These are phyloP conservation scores for Jacaranda copaia DNA, from an alignment of 257 asterid genomes.

Conservation along the genomic window DNA sequence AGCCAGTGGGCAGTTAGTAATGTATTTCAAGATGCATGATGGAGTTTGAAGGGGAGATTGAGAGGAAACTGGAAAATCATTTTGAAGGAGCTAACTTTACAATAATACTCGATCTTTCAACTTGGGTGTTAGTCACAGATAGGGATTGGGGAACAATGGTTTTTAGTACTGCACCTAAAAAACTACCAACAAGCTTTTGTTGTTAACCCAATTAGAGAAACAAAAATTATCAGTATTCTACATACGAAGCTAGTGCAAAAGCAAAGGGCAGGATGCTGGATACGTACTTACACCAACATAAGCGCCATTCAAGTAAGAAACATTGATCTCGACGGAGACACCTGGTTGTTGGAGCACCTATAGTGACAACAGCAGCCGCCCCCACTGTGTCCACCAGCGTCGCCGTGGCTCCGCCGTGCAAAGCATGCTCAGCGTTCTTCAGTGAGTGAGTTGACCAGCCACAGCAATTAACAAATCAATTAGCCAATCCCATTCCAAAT, in stretches of 20 bases:
- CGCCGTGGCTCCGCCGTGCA: conserved; percentile 87
- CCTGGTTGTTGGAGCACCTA: conserved; percentile 64
- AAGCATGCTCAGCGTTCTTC: conserved; percentile 64
- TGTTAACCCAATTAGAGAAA: neutral
- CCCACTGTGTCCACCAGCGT: conserved; percentile 80
- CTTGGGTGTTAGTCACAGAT: neutral
- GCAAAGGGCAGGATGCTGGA: neutral
- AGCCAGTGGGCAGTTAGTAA: too few relatives aligned
- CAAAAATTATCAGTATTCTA: neutral
- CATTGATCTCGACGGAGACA: conserved; percentile 78
- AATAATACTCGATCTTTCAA: neutral
- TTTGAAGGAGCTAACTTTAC: neutral
- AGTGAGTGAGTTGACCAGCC: conserved; percentile 23
- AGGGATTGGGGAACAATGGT: neutral
- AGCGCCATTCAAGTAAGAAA: conserved; percentile 70
- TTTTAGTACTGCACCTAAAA: neutral
- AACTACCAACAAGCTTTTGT: neutral
- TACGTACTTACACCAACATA: conserved; percentile 61
- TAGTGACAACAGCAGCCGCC: conserved; percentile 61
- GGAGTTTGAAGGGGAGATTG: neutral
- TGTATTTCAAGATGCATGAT: neutral
- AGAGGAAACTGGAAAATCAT: neutral
- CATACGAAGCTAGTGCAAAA: neutral
- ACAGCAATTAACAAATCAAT: conserved; percentile 10
- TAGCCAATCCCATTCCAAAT: conserved; percentile 2